Evolutionary conservation across 257 asterid species (phyloP).

Genomic region (Apocynum venetum): DNA sequence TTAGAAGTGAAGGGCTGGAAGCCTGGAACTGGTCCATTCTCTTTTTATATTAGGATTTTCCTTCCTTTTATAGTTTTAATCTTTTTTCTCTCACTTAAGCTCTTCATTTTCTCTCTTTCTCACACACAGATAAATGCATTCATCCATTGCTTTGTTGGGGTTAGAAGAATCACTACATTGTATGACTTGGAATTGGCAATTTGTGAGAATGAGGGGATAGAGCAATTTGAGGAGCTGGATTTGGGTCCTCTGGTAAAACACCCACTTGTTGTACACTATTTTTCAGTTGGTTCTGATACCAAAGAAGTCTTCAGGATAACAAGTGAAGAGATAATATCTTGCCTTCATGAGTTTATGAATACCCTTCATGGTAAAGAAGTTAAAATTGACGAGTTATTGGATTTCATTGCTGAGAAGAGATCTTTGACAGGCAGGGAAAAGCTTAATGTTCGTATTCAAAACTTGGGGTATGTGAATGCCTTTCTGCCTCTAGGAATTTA

Average conservation of each 20-base stretch:
- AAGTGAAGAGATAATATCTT: constrained; percentile 56
- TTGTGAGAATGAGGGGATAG: constrained; percentile 76
- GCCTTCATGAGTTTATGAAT: constrained; percentile 62
- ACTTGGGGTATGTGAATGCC: constrained; percentile 56
- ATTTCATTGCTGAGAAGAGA: constrained; percentile 53
- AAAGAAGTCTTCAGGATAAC: constrained; percentile 61
- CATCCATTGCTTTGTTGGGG: constrained; percentile 92
- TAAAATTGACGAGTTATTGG: constrained; percentile 51
- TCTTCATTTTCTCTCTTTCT: background rate
- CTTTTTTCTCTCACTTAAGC: background rate
- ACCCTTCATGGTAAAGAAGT: constrained; percentile 37
- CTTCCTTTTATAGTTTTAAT: background rate
- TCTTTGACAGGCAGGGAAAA: constrained; percentile 55
- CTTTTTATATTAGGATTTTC: background rate
- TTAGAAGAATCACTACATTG: constrained; percentile 67
- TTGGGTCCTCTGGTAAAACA: constrained; percentile 87
- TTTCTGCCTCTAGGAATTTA: constrained; percentile 10
- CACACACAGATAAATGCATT: constrained; percentile 59
- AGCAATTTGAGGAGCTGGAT: constrained; percentile 73
- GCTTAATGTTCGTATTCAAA: constrained; percentile 74
- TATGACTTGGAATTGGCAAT: constrained; percentile 77
- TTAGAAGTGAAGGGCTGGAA: too few species aligned
- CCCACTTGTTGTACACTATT: constrained; percentile 70
- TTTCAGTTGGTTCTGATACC: constrained; percentile 52
- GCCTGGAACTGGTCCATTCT: background rate